Percentiles rank a stretch among this genome's conserved stretches.
Evolutionary conservation across 2,329 filamentous ascomycete genomes (phyloP).

Genomic region (Aspergillus felis): DNA sequence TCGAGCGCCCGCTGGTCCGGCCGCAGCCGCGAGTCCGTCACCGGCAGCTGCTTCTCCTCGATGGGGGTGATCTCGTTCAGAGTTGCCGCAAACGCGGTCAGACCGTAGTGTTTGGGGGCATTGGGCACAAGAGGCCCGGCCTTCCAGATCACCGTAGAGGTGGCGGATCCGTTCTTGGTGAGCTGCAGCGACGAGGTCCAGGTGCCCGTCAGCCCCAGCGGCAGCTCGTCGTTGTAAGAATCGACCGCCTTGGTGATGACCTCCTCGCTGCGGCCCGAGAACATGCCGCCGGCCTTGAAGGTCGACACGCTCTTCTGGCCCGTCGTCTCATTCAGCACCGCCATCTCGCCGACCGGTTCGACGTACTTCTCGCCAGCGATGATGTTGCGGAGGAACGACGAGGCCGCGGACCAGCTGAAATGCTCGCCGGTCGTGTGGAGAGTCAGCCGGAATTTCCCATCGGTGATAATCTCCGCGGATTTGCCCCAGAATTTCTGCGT

Average conservation of each 20-base stretch:
- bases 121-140: slow-evolving; percentile 75
- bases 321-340: slow-evolving; percentile 75
- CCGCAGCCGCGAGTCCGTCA: slow-evolving; percentile 77
- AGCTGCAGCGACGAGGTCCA: slow-evolving; percentile 76
- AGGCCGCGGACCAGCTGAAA: slow-evolving; percentile 85
- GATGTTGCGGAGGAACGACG: slow-evolving; percentile 89
- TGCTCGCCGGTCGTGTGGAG: slow-evolving; percentile 73
- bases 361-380: slow-evolving; percentile 98
- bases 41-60: slow-evolving; percentile 69
- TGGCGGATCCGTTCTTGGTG: slow-evolving; percentile 58
- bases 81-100: slow-evolving; percentile 78
- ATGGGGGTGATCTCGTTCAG: slow-evolving; percentile 84
- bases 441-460: slow-evolving; percentile 76
- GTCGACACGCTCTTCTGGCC: slow-evolving; percentile 81
- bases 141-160: slow-evolving; percentile 70
- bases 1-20: slow-evolving; percentile 87
- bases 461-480: slow-evolving; percentile 87
- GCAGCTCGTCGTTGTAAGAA: slow-evolving; percentile 60
- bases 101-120: slow-evolving; percentile 74
- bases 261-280: slow-evolving; percentile 89
- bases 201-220: slow-evolving; percentile 69
- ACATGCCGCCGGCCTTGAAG: slow-evolving; percentile 96
- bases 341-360: slow-evolving; percentile 88
- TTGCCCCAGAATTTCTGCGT: slow-evolving; percentile 99
- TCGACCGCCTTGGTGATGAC: slow-evolving; percentile 72